A percentile compares a stretch with the other conserved stretches of the same genome.
phyloP scores from a whole-genome alignment of 73 alveolate genomes.

The Blepharisma japonicum region DNA sequence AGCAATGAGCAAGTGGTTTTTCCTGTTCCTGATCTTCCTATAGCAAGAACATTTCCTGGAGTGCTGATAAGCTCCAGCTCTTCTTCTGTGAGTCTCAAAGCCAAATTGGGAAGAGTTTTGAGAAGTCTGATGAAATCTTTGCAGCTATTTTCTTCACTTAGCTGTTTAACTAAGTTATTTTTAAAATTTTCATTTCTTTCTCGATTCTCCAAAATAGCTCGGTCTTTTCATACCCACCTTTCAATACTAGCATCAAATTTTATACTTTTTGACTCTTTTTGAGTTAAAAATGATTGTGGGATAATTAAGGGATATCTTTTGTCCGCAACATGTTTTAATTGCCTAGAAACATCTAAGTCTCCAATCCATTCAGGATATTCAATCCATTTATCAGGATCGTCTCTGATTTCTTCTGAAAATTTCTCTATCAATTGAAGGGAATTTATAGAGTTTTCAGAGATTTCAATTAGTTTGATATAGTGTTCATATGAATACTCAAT shows the following conservation, averaged over 20 bases:
- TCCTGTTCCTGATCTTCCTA: conserved; percentile 93
- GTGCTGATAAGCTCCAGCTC: conserved; percentile 59
- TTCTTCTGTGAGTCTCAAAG: conserved; percentile 47
- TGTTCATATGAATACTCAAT: neutral
- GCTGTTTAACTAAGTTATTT: neutral
- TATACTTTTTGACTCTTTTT: neutral
- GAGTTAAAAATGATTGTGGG: neutral
- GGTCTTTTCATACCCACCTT: neutral
- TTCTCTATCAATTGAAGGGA: neutral
- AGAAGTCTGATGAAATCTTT: conserved; percentile 36
- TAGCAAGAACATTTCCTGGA: conserved; percentile 59
- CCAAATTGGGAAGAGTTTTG: conserved; percentile 46
- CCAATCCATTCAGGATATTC: neutral
- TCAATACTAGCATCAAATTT: neutral
- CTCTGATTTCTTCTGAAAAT: neutral
- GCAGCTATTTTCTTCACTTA: neutral
- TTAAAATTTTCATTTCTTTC: neutral
- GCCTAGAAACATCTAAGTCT: neutral
- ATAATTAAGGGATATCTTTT: neutral
- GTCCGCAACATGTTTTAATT: neutral
- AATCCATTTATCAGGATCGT: neutral
- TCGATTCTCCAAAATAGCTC: neutral
- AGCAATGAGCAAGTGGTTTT: conserved; percentile 78
- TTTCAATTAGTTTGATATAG: neutral
- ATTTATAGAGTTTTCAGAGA: neutral